A percentile compares a stretch with the other conserved stretches of the same genome.
phyloP scores from a whole-genome alignment of 192 early-diverging fungal species.

The Backusella liffmaniae region DNA sequence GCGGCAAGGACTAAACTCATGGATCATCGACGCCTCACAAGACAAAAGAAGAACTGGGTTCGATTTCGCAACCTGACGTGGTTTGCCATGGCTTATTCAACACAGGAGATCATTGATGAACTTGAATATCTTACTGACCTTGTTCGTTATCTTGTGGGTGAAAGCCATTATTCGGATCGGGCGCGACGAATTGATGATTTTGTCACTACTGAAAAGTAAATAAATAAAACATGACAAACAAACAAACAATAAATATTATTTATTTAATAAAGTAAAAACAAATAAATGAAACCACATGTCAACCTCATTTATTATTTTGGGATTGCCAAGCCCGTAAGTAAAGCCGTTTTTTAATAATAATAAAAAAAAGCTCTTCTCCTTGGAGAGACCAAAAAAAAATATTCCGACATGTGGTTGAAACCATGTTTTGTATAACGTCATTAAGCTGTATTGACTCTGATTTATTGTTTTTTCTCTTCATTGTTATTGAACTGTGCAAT shows the following conservation, averaged over 20 bases:
- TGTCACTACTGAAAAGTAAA: not conserved
- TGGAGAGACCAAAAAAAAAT: not conserved
- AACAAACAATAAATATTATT: not conserved
- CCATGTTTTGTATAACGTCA: not conserved
- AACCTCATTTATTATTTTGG: not conserved
- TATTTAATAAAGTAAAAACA: not conserved
- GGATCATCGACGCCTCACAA: constrained; percentile 1
- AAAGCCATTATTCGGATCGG: constrained; percentile 23
- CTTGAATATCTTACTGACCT: constrained; percentile 36
- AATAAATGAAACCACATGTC: constrained; percentile 4
- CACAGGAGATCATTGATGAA: constrained; percentile 43
- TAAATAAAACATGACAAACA: not conserved
- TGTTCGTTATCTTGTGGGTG: constrained; percentile 34
- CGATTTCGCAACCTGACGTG: constrained; percentile 35
- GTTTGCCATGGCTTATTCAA: constrained; percentile 37
- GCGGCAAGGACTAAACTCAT: constrained; percentile 43
- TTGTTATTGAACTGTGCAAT: not conserved
- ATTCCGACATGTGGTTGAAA: not conserved
- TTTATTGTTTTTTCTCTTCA: not conserved
- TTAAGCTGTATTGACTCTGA: not conserved
- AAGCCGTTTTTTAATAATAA: not conserved
- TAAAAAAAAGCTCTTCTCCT: not conserved
- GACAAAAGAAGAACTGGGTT: constrained; percentile 12
- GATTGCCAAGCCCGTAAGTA: not conserved
- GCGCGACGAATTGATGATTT: constrained; percentile 22